Evolutionary conservation across 352 stramenopile species (phyloP).

Genomic region (Globisporangium sylvaticum): DNA sequence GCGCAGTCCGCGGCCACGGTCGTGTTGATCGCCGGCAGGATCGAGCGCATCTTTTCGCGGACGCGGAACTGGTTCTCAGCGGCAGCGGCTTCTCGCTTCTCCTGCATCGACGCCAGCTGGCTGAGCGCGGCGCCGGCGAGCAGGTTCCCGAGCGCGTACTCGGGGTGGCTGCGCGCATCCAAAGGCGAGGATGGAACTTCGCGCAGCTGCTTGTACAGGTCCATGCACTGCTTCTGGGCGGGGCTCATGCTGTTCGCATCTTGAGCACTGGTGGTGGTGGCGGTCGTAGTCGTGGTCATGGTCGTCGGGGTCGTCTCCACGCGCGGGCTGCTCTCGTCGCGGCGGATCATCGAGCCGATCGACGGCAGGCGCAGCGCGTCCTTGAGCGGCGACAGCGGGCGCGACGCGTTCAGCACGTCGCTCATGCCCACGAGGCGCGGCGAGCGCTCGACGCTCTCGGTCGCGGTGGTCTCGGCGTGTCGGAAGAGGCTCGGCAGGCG

Average conservation of each 20-base stretch:
- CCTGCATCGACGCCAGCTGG: conserved; percentile 35
- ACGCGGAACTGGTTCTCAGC: conserved; percentile 2
- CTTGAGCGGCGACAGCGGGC: conserved; percentile 37
- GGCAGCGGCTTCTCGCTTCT: conserved; percentile 18
- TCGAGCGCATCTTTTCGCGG: conserved; percentile 25
- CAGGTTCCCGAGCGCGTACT: conserved; percentile 41
- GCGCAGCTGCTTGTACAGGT: conserved; percentile 59
- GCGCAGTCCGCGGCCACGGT: conserved; percentile 12
- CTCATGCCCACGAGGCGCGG: conserved; percentile 60
- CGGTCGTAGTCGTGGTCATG: conserved; percentile 16
- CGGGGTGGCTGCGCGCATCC: conserved; percentile 20
- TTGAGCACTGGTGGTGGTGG: conserved; percentile 3
- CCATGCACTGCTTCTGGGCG: conserved; percentile 58
- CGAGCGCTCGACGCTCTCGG: conserved; percentile 21
- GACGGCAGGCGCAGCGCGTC: conserved; percentile 47
- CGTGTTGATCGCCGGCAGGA: conserved; percentile 16
- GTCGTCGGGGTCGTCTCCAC: background rate
- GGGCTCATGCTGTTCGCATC: conserved; percentile 32
- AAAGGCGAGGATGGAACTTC: conserved; percentile 21
- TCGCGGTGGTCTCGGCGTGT: conserved; percentile 12
- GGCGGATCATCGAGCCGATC: conserved; percentile 67
- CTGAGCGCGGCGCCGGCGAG: conserved; percentile 41
- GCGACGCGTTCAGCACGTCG: conserved; percentile 45
- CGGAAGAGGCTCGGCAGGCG: conserved; percentile 54
- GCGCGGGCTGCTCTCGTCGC: conserved; percentile 29